Evolutionary conservation across 2,329 filamentous ascomycete genomes (phyloP), one percentile per base, ranked within the genome.

Genomic region (Fusarium floridanum): DNA sequence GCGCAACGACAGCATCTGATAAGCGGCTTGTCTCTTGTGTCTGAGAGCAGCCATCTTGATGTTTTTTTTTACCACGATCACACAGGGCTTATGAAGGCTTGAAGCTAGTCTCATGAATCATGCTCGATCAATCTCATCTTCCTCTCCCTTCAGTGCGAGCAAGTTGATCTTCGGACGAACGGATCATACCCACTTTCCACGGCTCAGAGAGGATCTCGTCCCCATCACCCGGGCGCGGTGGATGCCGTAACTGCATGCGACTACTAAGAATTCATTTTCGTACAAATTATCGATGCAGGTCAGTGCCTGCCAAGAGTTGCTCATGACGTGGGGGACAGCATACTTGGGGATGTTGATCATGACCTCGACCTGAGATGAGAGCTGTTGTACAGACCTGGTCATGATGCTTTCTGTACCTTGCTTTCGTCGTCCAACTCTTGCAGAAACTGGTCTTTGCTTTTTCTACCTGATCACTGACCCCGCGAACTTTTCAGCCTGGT

Each of bases 141-240:
- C 1, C 1, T 12, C n/a, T 45, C 24, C 29, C 17, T 14, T n/a
- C 34, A n/a, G 24, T 17, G 66, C 39, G 61, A 45, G 16, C 50
- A 48, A 50, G 22, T 39, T 24, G 41, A 48, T 61, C 57, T 53
- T 74, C 72, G 72, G 72, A 29, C 61, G 72, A 75, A 64, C 72
- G 72, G 72, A 74, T 63, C 68, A 66, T 75, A 72, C 59, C 72
- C 72, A 74, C 72, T 74, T 66, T 66, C 60, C 41, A 20, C 64
- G 64, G 68, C 64, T 48, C 41, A 32, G 17, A 36, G 32, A 70
- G 36, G 36, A 66, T 63, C 59, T 50, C 24, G 39, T 62, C 68
- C 61, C 61, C 59, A 61, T 61, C 59, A 34, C 39, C 59, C 68
- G 71, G 71, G 71, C 34, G 32, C 50, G 45, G 71, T 72, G 68